Conservation (phyloP, 352 stramenopile species). For the Phytophthora tubulina region DNA sequence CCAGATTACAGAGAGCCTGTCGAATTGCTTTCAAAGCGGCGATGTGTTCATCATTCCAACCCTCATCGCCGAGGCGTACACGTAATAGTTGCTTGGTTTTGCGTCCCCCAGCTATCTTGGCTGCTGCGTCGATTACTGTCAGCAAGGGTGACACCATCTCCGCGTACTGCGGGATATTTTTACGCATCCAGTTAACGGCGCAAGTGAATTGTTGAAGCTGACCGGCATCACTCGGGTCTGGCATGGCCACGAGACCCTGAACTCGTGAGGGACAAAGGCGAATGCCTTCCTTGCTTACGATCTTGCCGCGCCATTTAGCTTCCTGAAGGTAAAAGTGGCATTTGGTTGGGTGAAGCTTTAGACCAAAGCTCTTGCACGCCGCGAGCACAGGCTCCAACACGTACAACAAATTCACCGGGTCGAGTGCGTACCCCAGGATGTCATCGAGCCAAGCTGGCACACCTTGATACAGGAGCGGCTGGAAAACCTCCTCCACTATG, state of each 20-base stretch:
- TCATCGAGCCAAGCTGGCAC: slow-evolving; percentile 10
- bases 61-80: too few species aligned
- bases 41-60: too few species aligned
- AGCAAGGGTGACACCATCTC: not conserved
- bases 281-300: not conserved
- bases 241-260: slow-evolving; percentile 10
- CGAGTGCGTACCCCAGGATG: slow-evolving; percentile 5
- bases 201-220: slow-evolving; percentile 20
- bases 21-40: too few species aligned
- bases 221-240: not conserved
- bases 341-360: slow-evolving; percentile 9
- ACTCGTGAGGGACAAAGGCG: slow-evolving; percentile 12
- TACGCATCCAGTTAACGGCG: slow-evolving; percentile 21
- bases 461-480: not conserved
- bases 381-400: slow-evolving; percentile 7
- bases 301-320: slow-evolving; percentile 11
- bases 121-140: not conserved
- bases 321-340: slow-evolving; percentile 9
- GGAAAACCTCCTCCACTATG: slow-evolving; percentile 10
- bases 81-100: slow-evolving; percentile 5
- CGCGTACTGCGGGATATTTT: slow-evolving; percentile 10
- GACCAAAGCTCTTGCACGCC: slow-evolving; percentile 5
- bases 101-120: not conserved
- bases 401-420: not conserved
- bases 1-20: too few species aligned